These are phyloP conservation scores for Cyathus striatus DNA, from an alignment of 768 basidiomycete genomes.

Conservation along the genomic window DNA sequence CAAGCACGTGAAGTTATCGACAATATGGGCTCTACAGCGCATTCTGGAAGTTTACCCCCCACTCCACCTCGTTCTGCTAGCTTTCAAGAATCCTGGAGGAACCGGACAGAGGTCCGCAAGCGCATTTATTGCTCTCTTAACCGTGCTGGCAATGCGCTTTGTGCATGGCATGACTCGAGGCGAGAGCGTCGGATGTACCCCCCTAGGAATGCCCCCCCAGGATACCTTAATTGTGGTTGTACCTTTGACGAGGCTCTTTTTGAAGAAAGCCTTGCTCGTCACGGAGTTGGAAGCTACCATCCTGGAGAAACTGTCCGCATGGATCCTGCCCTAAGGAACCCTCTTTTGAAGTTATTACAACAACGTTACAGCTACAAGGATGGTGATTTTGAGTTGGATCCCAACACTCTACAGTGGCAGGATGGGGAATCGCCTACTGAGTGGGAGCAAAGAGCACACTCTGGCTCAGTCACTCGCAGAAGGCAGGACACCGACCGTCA, in stretches of 20 bases:
- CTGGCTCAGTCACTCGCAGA: constrained; percentile 29
- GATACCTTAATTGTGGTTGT: constrained; percentile 83
- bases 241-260: constrained; percentile 82
- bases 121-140: constrained; percentile 77
- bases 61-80: constrained; percentile 35
- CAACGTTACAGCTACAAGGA: constrained; percentile 74
- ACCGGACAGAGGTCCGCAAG: constrained; percentile 68
- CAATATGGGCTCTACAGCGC: too few species aligned
- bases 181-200: constrained; percentile 75
- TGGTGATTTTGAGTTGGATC: constrained; percentile 79
- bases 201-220: constrained; percentile 74
- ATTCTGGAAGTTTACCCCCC: constrained; percentile 16
- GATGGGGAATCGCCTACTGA: constrained; percentile 55
- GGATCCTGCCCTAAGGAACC: constrained; percentile 83
- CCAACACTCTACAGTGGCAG: constrained; percentile 59
- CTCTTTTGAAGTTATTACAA: constrained; percentile 67
- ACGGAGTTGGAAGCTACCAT: constrained; percentile 75
- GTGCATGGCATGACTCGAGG: constrained; percentile 87
- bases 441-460: constrained; percentile 59
- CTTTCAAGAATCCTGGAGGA: constrained; percentile 63
- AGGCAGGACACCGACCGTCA: constrained; percentile 22
- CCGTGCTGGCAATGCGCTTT: constrained; percentile 83
- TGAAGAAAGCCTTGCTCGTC: constrained; percentile 77
- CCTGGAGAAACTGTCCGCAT: constrained; percentile 85
- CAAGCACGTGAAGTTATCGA: too few species aligned